Base-by-base conservation (phyloP, 2,329 filamentous ascomycete species). In the Phialophora chinensis region DNA sequence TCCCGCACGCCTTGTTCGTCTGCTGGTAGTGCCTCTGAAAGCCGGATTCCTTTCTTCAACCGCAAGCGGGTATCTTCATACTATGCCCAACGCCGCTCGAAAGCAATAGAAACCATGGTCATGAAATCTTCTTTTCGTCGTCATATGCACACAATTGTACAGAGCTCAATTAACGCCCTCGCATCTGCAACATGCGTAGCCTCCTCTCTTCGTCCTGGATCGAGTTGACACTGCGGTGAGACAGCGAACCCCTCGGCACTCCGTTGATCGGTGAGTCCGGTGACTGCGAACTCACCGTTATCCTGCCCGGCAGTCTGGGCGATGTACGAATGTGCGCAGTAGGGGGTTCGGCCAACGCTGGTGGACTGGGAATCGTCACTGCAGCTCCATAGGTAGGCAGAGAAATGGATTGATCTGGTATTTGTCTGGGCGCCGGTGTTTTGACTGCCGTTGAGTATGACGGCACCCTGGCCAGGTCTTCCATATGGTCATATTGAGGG, bases 391-490 rank as follows among this genome's bases (percentile, higher is more conserved):
- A 93, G 74, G 91, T 87, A 0, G 90, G 90, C 5, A 91, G 82
- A 27, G 33, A 29, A 5, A 47, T 58, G 27, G 69, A 71, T 23
- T 61, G 62, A 12, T 77, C 77, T 4, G 80, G 76, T 25, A 83
- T 82, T 6, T 82, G 82, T 38, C 84, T 82, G 59, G 85, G 83
- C 17, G 87, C 85, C 4, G 88, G 86, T 0, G 88, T 86, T 69
- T 86, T 87, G 29, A 92, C 86, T 0, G 91, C 91, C 0, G 91
- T 93, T 17, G 86, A 85, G 75, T 93, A 93, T 64, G 90, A 93
- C 0, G 91, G 91, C 1, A 93, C 90, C 70, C 90, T 90, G 75
- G 84, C 90, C 50, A 93, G 79, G 69, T 88, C 85, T 56, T 85
- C 84, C 71, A 91, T 79, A 69, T 90, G 87, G 20, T 83, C 79